Base-by-base conservation (phyloP, 345 rosid species). In the Lumnitzera racemosa region DNA sequence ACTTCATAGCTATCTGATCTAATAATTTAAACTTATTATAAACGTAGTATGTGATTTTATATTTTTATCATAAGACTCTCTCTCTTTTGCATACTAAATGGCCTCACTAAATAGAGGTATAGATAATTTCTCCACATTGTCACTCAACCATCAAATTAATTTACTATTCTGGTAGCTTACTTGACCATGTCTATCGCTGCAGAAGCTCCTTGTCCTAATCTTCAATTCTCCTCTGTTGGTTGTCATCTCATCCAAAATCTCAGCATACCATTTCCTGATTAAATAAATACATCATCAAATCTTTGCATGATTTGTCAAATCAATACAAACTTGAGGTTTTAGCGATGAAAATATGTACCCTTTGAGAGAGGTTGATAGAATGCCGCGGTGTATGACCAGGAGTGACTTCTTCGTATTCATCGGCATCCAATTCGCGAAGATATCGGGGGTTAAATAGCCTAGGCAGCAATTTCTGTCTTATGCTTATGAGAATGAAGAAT, bases 221-320 rank as follows among this genome's bases (percentile, higher is more conserved):
- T 83, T 88, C 13, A 90, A 17, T 69, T 90, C 97, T 11, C 97
- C 96, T 75, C 91, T 84, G 36, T 82, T 75, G 12, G 96, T 90
- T 20, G 96, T 90, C 62, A 88, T 63, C 74, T 84, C 88, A 20
- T 88, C 96, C 47, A 88, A 63, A 57, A 82, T 75, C 83, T 90
- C 96, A 2, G 83, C 88, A 47, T 83, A 78, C 83, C 29, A 15
- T 65, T 52, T 78, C 80, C 89, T 78, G 71, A 50, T 15, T n/a
- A 57, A 69, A 15, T 12, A 14, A 24, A 5, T 13, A 49, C n/a
- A 15, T 20, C 24, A 27, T n/a, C 31, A 27, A 20, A 47, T 12
- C 12, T 1, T 13, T 53, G 25, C 14, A 53, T 53, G 0, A 27
- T 56, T 15, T 46, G 53, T 25, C 36, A 24, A 59, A 55, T 27